Evolutionary conservation across 1,284 basidiomycete species (phyloP), one percentile per base, ranked within the genome.

Genomic region (Cystobasidium pallidum): DNA sequence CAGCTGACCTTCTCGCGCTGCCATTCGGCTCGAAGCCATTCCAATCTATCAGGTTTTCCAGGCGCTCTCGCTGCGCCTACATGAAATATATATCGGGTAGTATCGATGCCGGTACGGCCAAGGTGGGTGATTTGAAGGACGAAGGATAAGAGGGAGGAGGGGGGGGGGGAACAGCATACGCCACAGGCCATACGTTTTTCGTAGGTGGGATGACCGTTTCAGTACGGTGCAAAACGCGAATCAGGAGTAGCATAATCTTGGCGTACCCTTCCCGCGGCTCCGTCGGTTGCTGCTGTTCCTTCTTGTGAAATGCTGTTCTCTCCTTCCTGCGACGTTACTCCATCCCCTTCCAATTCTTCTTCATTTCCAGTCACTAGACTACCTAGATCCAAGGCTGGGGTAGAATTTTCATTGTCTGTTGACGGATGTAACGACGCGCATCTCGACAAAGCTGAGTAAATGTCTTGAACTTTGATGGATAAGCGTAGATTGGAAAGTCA

Each of bases 201-300:
- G n/a, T n/a, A n/a, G n/a, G n/a, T n/a, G n/a, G n/a, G 30, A 32
- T 1, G 32, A 36, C 54, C 49, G 49, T 51, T n/a, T 61, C 39
- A 70, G 49, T 70, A 70, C 32, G 67, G 67, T 10, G 59, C 47
- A 43, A 70, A 70, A 26, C 67, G 30, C 13, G 58, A 28, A 19
- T 45, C 41, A 30, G 67, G 67, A 24, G 67, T 70, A 52, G 59
- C 58, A 57, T 51, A 70, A 36, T 70, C 58, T 70, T 36, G 43
- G 45, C 67, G 67, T 62, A 63, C 67, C 57, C 67, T 62, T 49
- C 67, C 67, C 15, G 58, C 67, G 39, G 24, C 67, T 26, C 45
- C 57, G 36, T 47, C 39, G 19, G 17, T 66, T 36, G 63, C 15
- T 45, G 59, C 21, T 15, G 61, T 24, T 47, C 41, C 15, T 47